Evolutionary conservation across 2,329 filamentous ascomycete species (phyloP), one percentile per base, ranked within the genome.

Genomic region (Dichotomopilus funicola): DNA sequence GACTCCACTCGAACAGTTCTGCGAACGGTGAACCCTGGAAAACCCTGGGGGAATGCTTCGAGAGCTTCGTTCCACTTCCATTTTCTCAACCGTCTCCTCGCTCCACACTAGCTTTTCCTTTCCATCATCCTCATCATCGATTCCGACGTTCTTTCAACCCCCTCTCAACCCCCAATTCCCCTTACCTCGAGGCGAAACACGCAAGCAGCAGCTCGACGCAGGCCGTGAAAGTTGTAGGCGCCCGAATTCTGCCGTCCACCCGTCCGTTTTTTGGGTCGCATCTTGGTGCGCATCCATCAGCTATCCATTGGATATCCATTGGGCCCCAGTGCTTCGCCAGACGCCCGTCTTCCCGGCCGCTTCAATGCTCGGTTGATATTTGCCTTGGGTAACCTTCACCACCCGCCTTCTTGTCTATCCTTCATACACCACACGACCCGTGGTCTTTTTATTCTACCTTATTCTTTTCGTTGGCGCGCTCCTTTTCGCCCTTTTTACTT

Each of bases 381-480:
- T 49, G 27, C 57, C 13, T 50, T 59, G 48, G 55, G 49, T 56
- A 58, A 49, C 52, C 53, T 56, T 50, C 31, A 9, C 54, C 53
- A 44, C 46, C 53, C 36, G 49, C 51, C 38, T 53, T 55, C 52
- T 52, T 54, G 59, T 55, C 59, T 61, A 56, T 66, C 62, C 58
- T 63, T 61, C 61, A 62, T 55, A 55, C 51, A n/a, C 56, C 12
- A 42, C 5, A 27, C 19, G 19, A 27, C 19, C 19, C 37, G 40
- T 27, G 44, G 12, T 40, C 37, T 9, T 53, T 49, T 60, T 54
- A 27, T 49, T 57, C 37, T 31, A 27, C 11, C 35, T 57, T 9
- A 48, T 59, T 54, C 51, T 47, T 58, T 57, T 59, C 57, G 55
- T 60, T 54, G 58, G 49, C 58, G 51, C 61, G 57, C 58, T 61